Conservation (phyloP, 306 rosid species). For the Rosa persica region DNA sequence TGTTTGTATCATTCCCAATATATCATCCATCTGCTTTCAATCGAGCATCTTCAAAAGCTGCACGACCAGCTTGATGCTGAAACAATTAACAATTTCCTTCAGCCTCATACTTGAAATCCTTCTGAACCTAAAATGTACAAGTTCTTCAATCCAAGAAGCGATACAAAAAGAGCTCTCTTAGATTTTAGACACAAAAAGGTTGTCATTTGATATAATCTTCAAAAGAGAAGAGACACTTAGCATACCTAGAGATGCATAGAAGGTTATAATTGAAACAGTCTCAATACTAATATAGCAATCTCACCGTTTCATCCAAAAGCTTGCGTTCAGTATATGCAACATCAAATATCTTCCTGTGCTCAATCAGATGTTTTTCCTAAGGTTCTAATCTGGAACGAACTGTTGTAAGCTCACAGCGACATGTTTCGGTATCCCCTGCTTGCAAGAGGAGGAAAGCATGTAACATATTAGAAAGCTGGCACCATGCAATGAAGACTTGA, state of each 20-base stretch:
- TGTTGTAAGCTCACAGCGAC: constrained; percentile 67
- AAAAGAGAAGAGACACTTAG: not conserved
- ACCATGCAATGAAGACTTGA: not conserved
- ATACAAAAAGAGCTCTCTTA: constrained; percentile 1
- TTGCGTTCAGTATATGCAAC: constrained; percentile 68
- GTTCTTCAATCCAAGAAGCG: not conserved
- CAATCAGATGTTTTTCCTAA: constrained; percentile 85
- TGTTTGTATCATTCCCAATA: constrained; percentile 50
- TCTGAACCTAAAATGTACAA: not conserved
- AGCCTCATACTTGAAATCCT: constrained; percentile 18
- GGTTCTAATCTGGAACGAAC: constrained; percentile 88
- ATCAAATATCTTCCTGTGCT: constrained; percentile 80
- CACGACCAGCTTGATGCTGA: constrained; percentile 76
- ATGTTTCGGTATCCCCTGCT: constrained; percentile 80
- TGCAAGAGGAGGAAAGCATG: constrained; percentile 25
- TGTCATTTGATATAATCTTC: not conserved
- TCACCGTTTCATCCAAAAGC: constrained; percentile 83
- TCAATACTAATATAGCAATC: constrained; percentile 4
- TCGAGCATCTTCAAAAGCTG: constrained; percentile 67
- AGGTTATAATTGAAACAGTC: not conserved
- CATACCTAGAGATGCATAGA: not conserved
- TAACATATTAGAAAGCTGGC: not conserved
- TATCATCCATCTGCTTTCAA: constrained; percentile 58
- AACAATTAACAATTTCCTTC: constrained; percentile 23
- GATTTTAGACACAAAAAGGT: not conserved